Conservation (phyloP, 495 filamentous ascomycete genomes). For the Aspergillus coremiiformis region DNA sequence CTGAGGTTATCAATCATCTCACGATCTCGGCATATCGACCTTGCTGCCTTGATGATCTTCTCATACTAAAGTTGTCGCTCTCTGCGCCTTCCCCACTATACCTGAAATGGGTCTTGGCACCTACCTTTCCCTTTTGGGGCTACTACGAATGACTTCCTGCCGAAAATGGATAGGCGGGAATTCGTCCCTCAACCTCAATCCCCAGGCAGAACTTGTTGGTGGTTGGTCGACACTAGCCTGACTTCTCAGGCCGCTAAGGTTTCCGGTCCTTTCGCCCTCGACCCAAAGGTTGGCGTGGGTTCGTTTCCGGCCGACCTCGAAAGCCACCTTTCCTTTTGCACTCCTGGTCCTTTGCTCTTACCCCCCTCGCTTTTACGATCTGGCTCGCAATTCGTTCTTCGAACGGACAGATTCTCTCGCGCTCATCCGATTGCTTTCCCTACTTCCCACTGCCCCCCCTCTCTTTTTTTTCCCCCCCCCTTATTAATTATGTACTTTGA, state of each 20-base stretch:
- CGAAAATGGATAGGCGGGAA: constrained; percentile 6
- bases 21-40: neutral
- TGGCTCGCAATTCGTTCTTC: constrained; percentile 17
- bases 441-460: neutral
- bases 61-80: constrained; percentile 9
- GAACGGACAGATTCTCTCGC: constrained; percentile 5
- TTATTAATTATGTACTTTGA: neutral
- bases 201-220: constrained; percentile 15
- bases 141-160: constrained; percentile 1
- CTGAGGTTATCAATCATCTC: neutral
- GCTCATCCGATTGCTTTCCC: constrained; percentile 6
- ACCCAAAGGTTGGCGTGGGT: constrained; percentile 5
- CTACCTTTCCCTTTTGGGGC: constrained; percentile 6
- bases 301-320: constrained; percentile 10
- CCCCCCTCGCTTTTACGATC: constrained; percentile 4
- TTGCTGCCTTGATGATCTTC: constrained; percentile 1
- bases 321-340: constrained; percentile 1
- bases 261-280: neutral
- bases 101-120: constrained; percentile 14
- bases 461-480: neutral
- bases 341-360: neutral
- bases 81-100: constrained; percentile 12
- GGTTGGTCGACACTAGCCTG: constrained; percentile 4
- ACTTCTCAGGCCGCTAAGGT: constrained; percentile 5
- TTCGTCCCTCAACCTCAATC: neutral